Conservation (phyloP, 331 rosid species). For the Cydonia oblonga region DNA sequence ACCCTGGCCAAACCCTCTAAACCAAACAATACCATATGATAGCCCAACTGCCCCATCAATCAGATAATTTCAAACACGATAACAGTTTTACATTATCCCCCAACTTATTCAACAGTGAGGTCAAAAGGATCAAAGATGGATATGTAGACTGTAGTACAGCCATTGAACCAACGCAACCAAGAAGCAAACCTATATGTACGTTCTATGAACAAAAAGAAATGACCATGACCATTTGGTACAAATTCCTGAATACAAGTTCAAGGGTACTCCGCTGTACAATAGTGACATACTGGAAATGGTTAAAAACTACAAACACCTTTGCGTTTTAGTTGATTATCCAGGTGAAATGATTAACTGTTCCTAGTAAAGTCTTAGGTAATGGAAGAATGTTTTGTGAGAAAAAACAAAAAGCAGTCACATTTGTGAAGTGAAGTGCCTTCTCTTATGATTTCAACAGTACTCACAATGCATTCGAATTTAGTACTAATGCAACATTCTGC, state of each 20-base stretch:
- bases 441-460: background rate
- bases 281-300: background rate
- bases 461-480: background rate
- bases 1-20: background rate
- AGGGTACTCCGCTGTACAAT: background rate
- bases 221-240: background rate
- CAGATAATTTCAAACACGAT: background rate
- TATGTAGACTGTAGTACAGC: background rate
- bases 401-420: background rate
- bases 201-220: background rate
- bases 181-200: background rate
- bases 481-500: background rate
- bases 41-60: background rate
- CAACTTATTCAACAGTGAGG: background rate
- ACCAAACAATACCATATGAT: background rate
- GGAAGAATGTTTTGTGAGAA: background rate
- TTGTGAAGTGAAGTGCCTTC: background rate
- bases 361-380: background rate
- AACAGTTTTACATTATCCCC: background rate
- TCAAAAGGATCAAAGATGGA: background rate
- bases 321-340: background rate
- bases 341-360: background rate
- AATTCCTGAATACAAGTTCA: background rate
- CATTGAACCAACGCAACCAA: background rate
- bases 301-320: background rate